A percentile compares a stretch with the other conserved stretches of the same genome.
These are phyloP conservation scores for Cerrena zonata DNA, from an alignment of 1,284 basidiomycete species.

Conservation along the genomic window DNA sequence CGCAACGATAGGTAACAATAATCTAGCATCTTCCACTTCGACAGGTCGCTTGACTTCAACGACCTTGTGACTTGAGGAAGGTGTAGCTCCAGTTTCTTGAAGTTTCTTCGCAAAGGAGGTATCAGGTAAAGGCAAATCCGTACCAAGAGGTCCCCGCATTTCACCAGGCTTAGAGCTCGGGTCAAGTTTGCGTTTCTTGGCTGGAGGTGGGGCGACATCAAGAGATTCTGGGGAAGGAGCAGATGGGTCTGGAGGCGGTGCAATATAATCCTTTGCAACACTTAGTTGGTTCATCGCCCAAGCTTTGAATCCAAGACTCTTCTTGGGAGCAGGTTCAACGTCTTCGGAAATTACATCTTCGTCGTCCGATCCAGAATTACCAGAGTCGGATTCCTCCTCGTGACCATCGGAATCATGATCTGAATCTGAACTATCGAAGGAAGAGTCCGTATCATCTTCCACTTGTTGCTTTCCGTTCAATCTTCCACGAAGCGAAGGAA, in stretches of 20 bases:
- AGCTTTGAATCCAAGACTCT: slow-evolving; percentile 65
- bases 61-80: slow-evolving; percentile 36
- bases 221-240: slow-evolving; percentile 11
- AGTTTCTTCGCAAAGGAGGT: slow-evolving; percentile 56
- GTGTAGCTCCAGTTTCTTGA: no score
- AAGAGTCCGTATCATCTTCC: slow-evolving; percentile 47
- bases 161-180: slow-evolving; percentile 27
- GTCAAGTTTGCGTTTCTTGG: slow-evolving; percentile 41
- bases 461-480: slow-evolving; percentile 10
- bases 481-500: slow-evolving; percentile 24
- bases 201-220: slow-evolving; percentile 21
- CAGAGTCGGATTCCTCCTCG: slow-evolving; percentile 17
- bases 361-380: slow-evolving; percentile 17
- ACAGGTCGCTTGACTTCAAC: slow-evolving; percentile 65
- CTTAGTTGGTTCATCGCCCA: slow-evolving; percentile 79
- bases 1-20: slow-evolving; percentile 83
- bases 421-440: slow-evolving; percentile 75
- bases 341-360: slow-evolving; percentile 17
- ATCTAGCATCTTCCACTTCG: slow-evolving; percentile 73
- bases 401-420: slow-evolving; percentile 44
- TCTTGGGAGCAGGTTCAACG: slow-evolving; percentile 30
- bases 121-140: slow-evolving; percentile 55
- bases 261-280: slow-evolving; percentile 48
- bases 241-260: slow-evolving; percentile 19
- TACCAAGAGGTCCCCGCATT: slow-evolving; percentile 66